Base-by-base conservation (phyloP, 2,329 filamentous ascomycete genomes). In the Chrysoporthe austroafricana region DNA sequence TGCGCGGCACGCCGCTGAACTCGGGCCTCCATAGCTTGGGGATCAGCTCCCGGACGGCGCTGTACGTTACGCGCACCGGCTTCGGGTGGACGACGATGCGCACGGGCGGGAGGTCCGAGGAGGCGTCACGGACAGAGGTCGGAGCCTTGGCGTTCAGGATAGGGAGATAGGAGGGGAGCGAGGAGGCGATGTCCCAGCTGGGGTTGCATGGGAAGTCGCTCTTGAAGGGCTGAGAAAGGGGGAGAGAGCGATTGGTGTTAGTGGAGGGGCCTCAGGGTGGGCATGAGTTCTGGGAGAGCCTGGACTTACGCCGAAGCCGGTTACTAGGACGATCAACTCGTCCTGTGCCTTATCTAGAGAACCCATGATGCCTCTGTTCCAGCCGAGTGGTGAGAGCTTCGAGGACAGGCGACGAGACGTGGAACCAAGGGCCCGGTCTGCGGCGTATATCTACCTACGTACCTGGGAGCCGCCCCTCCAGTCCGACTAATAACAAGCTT, bases 121-220 rank as follows among this genome's bases (percentile, higher is more conserved):
- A 62, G 62, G 81, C 72, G 70, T 81, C 72, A 43, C 68, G 66
- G n/a, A 74, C 52, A 60, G 71, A 69, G 69, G 81, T 73, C 64
- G 66, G 74, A 72, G 70, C 77, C 74, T 84, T 85, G 71, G 77
- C 77, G 62, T 80, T 79, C 16, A 82, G 76, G 0, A 83, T 79
- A 2, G 88, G 86, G 5, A 94, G 85, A 72, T 86, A 85, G 2
- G 85, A 77, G 3, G 92, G 90, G n/a, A 96, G 86, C 26, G 81
- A 82, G 36, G 83, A 84, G 61, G 91, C 88, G 75, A 97, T 94
- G 75, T 94, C 86, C 85, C 88, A 94, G 3, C 93, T 93, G 9
- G 93, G 92, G 76, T 97, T 97, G 69, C 90, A 81, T 39, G 89
- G 87, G 74, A 90, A 89, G 57, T 90, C 81, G n/a, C 80, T 83